Evolutionary conservation across 345 rosid species (phyloP).

Genomic region (Eucalyptus virginea): DNA sequence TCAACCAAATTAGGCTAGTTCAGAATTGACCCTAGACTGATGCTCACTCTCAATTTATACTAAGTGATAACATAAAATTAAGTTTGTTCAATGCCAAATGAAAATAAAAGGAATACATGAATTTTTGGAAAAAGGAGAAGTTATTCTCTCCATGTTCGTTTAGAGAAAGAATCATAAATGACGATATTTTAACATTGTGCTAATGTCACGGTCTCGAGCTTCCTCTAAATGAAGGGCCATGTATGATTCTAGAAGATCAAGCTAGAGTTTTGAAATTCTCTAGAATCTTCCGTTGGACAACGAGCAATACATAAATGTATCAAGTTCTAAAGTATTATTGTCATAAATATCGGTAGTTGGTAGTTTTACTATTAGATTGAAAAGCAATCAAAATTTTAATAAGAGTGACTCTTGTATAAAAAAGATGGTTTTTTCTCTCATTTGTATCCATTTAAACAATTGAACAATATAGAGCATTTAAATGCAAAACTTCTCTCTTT

Average conservation of each 20-base stretch:
- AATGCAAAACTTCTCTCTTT: background rate
- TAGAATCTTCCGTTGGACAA: background rate
- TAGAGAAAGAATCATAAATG: background rate
- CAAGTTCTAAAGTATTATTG: too few species aligned
- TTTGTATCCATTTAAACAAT: too few species aligned
- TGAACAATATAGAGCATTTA: too few species aligned
- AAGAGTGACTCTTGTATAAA: too few species aligned
- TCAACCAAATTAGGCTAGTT: fast-evolving
- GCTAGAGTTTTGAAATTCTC: background rate
- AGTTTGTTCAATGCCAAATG: background rate
- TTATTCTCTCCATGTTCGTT: background rate
- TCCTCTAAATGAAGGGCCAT: background rate
- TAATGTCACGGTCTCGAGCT: background rate
- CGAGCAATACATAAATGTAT: too few species aligned
- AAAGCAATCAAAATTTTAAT: too few species aligned
- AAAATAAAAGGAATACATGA: background rate
- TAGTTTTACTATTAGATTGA: too few species aligned
- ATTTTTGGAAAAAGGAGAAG: background rate
- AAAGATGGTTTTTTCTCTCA: too few species aligned
- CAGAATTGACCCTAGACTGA: fast-evolving
- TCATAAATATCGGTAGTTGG: background rate
- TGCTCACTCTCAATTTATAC: background rate
- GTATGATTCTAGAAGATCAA: background rate
- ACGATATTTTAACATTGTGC: fast-evolving
- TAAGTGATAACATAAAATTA: background rate